Conservation (phyloP, 1,139 yeast species). For the Magnusiomyces paraingens region DNA sequence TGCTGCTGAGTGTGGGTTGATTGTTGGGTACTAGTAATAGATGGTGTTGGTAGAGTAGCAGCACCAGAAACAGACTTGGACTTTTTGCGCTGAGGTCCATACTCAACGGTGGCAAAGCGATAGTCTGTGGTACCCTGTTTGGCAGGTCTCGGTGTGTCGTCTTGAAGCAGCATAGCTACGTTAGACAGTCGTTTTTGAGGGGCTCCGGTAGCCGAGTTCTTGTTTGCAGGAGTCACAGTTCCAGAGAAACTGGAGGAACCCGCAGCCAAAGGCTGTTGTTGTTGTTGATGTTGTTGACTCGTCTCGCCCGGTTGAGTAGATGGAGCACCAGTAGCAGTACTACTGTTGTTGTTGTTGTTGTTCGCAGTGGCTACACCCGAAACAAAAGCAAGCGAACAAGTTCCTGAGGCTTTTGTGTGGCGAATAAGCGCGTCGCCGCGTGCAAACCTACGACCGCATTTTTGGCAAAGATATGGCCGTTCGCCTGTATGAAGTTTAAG, state of each 20-base stretch:
- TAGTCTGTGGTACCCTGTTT: too few species aligned
- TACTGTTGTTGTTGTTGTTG: not conserved
- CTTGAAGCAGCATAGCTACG: too few species aligned
- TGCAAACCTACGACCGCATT: conserved; percentile 64
- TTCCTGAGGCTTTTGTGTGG: conserved; percentile 43
- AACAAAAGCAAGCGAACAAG: conserved; percentile 22
- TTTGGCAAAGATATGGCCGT: conserved; percentile 55
- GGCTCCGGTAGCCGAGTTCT: not conserved
- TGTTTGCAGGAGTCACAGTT: too few species aligned
- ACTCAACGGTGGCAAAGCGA: too few species aligned
- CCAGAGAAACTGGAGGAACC: too few species aligned
- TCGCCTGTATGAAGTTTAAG: conserved; percentile 71
- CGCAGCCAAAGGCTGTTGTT: conserved; percentile 10
- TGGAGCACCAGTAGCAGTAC: conserved; percentile 4
- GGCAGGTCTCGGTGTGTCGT: too few species aligned
- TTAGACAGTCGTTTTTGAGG: conserved; percentile 3
- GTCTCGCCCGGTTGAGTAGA: too few species aligned
- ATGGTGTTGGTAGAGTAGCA: too few species aligned
- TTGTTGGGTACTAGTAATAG: too few species aligned
- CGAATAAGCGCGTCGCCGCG: conserved; percentile 72
- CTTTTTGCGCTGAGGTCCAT: too few species aligned
- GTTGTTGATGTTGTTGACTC: conserved; percentile 18
- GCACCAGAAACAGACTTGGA: too few species aligned
- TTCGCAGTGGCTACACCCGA: conserved; percentile 14
- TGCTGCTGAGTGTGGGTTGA: not conserved